Evolutionary conservation across 441 rosid genomes (phyloP), one percentile per base, ranked within the genome.

Genomic region (Pelargonium fulgidum): DNA sequence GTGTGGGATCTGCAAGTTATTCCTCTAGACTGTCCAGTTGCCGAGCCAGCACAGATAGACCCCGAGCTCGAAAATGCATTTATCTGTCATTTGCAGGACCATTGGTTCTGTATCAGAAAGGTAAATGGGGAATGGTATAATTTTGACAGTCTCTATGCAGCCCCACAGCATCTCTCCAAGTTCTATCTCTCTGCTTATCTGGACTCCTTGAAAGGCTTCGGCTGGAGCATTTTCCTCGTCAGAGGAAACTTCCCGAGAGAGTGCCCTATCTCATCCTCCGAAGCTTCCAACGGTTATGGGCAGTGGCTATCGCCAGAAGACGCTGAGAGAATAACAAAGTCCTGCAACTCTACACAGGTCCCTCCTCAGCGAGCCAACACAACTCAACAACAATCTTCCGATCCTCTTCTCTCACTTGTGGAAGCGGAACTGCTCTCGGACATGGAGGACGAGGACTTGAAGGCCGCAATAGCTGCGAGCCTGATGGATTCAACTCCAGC

Each of bases 1-100:
- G 97, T 91, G 69, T 93, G 96, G 96, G 95, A 81, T 79, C 73
- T 93, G 80, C 96, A 84, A 70, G 97, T 91, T 73, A 88, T 93
- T 72, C 91, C 97, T 50, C 81, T 89, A 14, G 82, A 82, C 76
- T 86, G 95, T 79, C 98, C 96, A 5, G 85, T 81, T 36, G 98
- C 97, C 6, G 95, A 91, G 81, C 90, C 96, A 20, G 96, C 98
- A 0, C 97, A 91, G 81, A 72, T 85, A 26, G 95, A 89, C 77
- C 98, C 98, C 0, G 98, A 89, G 79, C 81, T 75, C 69, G 98
- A 88, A 77, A 88, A 82, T 14, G 97, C 96, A 24, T 93, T 93
- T 69, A 87, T 93, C 68, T 93, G 97, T 72, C 98, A 91, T 76
- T 79, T 93, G 84, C 94, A 88, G 75, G 91, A 93, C 78, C 97